phyloP scores from a whole-genome alignment of 345 rosid species.

The Pugionium cornutum region DNA sequence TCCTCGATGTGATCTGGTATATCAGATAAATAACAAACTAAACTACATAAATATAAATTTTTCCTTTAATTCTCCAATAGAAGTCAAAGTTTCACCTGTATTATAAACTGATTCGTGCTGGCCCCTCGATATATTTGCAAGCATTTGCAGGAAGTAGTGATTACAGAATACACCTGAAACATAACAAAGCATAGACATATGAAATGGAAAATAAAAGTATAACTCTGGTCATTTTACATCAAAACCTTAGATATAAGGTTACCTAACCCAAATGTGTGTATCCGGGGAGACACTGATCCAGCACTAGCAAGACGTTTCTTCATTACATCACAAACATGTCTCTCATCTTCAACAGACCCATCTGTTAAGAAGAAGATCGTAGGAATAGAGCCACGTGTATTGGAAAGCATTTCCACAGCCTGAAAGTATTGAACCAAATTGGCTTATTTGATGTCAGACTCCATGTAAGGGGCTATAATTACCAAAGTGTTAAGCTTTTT shows the following conservation, averaged over 20 bases:
- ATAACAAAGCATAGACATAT: slow-evolving; percentile 5
- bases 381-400: slow-evolving; percentile 62
- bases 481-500: neutral
- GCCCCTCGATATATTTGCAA: slow-evolving; percentile 70
- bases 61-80: neutral
- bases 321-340: slow-evolving; percentile 68
- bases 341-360: slow-evolving; percentile 94
- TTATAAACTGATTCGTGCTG: slow-evolving; percentile 64
- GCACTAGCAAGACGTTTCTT: slow-evolving; percentile 54
- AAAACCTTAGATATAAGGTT: slow-evolving; percentile 27
- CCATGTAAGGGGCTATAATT: neutral
- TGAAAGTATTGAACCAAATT: slow-evolving; percentile 43
- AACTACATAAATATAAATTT: neutral
- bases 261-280: slow-evolving; percentile 86
- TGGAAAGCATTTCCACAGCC: slow-evolving; percentile 86
- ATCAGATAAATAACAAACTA: slow-evolving; percentile 13
- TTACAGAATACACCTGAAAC: slow-evolving; percentile 81
- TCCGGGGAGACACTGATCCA: slow-evolving; percentile 63
- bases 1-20: slow-evolving; percentile 64
- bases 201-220: slow-evolving; percentile 2
- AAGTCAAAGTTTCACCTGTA: slow-evolving; percentile 31
- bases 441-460: slow-evolving; percentile 18
- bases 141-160: slow-evolving; percentile 82
- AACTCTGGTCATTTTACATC: slow-evolving; percentile 4
- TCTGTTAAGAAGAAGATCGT: slow-evolving; percentile 81